A percentile compares a stretch with the other conserved stretches of the same genome.
These are phyloP conservation scores for Mercurialis annua DNA, from an alignment of 345 rosid genomes.

Conservation along the genomic window DNA sequence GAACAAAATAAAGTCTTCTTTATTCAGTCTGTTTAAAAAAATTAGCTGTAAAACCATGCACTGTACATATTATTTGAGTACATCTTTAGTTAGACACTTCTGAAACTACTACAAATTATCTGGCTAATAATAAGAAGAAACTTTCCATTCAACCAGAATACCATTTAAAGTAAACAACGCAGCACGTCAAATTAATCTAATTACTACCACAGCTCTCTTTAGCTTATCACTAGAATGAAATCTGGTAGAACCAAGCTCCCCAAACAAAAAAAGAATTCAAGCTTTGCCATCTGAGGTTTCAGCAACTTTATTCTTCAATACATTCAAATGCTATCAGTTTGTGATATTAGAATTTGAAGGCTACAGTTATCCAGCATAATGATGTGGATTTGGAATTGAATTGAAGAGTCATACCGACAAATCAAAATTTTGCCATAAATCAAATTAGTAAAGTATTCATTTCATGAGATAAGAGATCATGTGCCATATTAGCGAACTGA, in stretches of 20 bases:
- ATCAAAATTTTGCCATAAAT: background rate
- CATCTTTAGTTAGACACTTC: background rate
- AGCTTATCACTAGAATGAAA: background rate
- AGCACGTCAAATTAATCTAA: background rate
- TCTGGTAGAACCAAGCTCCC: slow-evolving; percentile 3
- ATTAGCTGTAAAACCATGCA: background rate
- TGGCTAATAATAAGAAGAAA: background rate
- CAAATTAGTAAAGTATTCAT: background rate
- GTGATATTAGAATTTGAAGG: background rate
- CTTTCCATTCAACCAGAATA: background rate
- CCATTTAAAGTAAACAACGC: background rate
- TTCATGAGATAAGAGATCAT: slow-evolving; percentile 16
- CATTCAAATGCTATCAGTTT: slow-evolving; percentile 1
- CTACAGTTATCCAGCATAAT: background rate
- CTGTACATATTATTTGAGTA: background rate
- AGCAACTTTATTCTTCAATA: too few relatives aligned
- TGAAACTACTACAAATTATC: background rate
- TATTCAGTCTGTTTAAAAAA: background rate
- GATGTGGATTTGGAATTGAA: background rate
- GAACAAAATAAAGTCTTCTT: background rate
- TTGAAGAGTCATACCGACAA: background rate
- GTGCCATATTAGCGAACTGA: background rate
- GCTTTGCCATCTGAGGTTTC: background rate
- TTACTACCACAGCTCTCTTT: background rate
- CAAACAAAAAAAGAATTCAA: background rate